Base-by-base conservation (phyloP, 306 rosid genomes). In the Castanea sativa region DNA sequence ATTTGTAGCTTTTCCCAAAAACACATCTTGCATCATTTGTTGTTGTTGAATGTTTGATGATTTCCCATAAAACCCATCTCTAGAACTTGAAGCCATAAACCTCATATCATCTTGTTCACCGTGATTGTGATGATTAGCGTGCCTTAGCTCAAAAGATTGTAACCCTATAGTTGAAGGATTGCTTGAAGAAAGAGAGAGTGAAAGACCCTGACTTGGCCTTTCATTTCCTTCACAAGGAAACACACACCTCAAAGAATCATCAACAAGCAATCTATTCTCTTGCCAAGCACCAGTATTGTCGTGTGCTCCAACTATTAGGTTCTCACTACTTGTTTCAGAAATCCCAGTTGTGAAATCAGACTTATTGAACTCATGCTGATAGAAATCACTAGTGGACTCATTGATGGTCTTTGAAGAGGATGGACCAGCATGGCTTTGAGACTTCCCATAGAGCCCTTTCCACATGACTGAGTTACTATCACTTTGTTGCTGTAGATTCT, bases 161-260 rank as follows among this genome's bases (percentile, higher is more conserved):
- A 94, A 73, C 1, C 89, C 94, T 61, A 92, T 86, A 61, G 79
- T 53, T 0, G 97, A 88, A 65, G 98, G 98, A 71, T 92, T 86
- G 49, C 65, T 67, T 45, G 98, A 92, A 58, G 86, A 86, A 7
- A 92, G 94, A 78, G 98, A 88, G 51, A 94, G 94, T 13, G 98
- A 94, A 65, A 94, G 98, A 6, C 99, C 98, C 79, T 95, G 98
- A 75, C 98, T 92, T 15, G 97, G 97, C 81, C 93, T 89, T 80
- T 93, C 94, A 71, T 88, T 87, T 69, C 93, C 88, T 80, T 92
- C 94, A 64, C 91, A 92, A 29, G 97, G 93, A 53, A 94, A 91
- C 35, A 91, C 92, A 58, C 91, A 88, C 74, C 98, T 87, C 61
- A 94, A 18, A 20, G 97, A 92, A 78, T 94, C 94, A 74, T 88